Base-by-base conservation (phyloP, 768 basidiomycete genomes). In the Pleurotus giganteus region DNA sequence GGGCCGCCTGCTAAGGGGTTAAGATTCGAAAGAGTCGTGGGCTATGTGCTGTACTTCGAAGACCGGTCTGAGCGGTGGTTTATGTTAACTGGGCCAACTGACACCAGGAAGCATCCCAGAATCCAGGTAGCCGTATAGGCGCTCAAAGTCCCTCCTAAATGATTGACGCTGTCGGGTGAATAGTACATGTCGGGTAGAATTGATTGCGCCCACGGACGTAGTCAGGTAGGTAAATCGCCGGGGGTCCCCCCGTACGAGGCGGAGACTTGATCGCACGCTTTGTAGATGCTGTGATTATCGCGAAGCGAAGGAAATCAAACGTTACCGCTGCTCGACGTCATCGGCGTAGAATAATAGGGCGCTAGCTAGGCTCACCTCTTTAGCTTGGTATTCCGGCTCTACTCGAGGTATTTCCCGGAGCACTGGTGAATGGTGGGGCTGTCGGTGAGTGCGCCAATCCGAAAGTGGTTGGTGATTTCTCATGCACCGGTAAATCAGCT, bases 181-280 rank as follows among this genome's bases (percentile, higher is more conserved):
- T n/a, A 41, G 6, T 21, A 41, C 6, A n/a, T 19, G 21, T 47
- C 27, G 21, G 23, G 26, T 28, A n/a, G 21, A 17, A 26, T 29
- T 29, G 46, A 47, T 27, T 26, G 46, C 0, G 29, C 46, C 15
- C 46, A 47, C 46, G 46, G 11, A 28, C 15, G n/a, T 2, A 29
- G 28, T 15, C 28, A 47, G 28, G 46, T 26, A 47, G 46, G 27
- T 47, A 47, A 47, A 47, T 47, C 46, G 23, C 27, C 46, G 46
- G 46, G 46, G 2, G n/a, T 47, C 8, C 12, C 4, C 15, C 46
- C 46, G 46, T 28, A 19, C 28, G 24, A 31, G 4, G 13, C 46
- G 46, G 46, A 31, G 28, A 32, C 31, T 6, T 32, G 31, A 32
- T 32, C 13, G 31, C 31, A 13, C 31, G 31, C 31, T 32, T n/a